These are phyloP conservation scores for Prunus armeniaca DNA, from an alignment of 306 rosid species.

Conservation along the genomic window DNA sequence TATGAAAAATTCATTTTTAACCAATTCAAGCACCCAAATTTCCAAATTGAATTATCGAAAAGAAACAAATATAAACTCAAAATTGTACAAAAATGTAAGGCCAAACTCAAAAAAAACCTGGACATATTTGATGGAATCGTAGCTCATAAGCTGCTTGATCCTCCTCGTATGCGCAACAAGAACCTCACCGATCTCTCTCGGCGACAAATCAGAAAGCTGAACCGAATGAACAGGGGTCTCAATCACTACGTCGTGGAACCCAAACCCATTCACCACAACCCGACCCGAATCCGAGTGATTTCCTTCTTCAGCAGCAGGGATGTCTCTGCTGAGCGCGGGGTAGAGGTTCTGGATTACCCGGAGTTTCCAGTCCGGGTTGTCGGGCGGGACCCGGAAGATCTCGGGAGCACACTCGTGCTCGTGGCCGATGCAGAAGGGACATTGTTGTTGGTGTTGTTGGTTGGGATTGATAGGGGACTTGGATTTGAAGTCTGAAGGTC, in stretches of 20 bases:
- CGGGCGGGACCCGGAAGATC: slow-evolving; percentile 65
- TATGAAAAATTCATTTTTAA: too few relatives aligned
- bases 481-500: slow-evolving; percentile 80
- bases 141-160: slow-evolving; percentile 36
- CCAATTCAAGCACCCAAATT: not conserved
- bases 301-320: not conserved
- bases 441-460: slow-evolving; percentile 25
- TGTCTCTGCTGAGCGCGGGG: slow-evolving; percentile 59
- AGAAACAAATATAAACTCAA: not conserved
- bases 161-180: slow-evolving; percentile 41
- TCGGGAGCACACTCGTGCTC: slow-evolving; percentile 85
- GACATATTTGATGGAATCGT: slow-evolving; percentile 53
- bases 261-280: slow-evolving; percentile 47
- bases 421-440: slow-evolving; percentile 82
- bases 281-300: not conserved
- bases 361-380: slow-evolving; percentile 50
- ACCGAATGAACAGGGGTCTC: slow-evolving; percentile 69
- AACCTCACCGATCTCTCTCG: slow-evolving; percentile 39
- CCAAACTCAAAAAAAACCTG: slow-evolving; percentile 41
- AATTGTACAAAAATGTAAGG: not conserved
- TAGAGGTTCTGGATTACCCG: slow-evolving; percentile 80
- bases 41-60: not conserved
- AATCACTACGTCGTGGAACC: slow-evolving; percentile 73
- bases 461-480: slow-evolving; percentile 42
- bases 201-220: slow-evolving; percentile 49